Evolutionary conservation across 176 grass and related monocot species (phyloP), one percentile per base, ranked within the genome.

Genomic region (Oropetium thomaeum): DNA sequence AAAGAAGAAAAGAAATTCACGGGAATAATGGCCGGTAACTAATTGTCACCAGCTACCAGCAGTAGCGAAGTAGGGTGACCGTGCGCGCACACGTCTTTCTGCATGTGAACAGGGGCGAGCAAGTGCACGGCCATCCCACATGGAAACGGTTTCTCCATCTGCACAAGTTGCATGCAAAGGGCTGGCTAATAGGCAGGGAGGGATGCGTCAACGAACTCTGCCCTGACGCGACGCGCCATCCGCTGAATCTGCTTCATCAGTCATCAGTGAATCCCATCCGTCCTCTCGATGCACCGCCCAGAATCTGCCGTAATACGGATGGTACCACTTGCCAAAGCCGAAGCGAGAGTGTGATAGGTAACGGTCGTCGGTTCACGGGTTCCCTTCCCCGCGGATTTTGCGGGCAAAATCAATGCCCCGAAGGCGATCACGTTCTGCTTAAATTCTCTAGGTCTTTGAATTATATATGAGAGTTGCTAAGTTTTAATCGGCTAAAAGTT

Each of bases 141-240:
- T 28, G 58, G 15, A 55, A 55, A 20, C 60, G 64, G 64, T 31
- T 69, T 70, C 43, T 63, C 52, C 53, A 55, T 28, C 4, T 55
- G 20, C 49, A 22, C 11, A 10, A 35, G 37, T 16, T 10, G 16
- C 51, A 13, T 10, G 39, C 39, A 41, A 44, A n/a, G 17, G 19
- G 48, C 48, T 52, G 6, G 48, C n/a, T n/a, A n/a, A n/a, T n/a
- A n/a, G n/a, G n/a, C n/a, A 4, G 14, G 2, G 61, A 81, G 68
- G 53, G 84, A 33, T n/a, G 28, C 27, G 77, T 62, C 70, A 44
- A 44, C 42, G n/a, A 58, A 85, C 60, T 64, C 35, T 42, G n/a
- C 65, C 59, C 39, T 38, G 12, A 34, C 69, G 65, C 9, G 19
- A 26, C 12, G 22, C 16, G 17, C 25, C 10, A 42, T 83, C 69